phyloP scores from a whole-genome alignment of 306 rosid genomes.

The Hylodesmum podocarpum region DNA sequence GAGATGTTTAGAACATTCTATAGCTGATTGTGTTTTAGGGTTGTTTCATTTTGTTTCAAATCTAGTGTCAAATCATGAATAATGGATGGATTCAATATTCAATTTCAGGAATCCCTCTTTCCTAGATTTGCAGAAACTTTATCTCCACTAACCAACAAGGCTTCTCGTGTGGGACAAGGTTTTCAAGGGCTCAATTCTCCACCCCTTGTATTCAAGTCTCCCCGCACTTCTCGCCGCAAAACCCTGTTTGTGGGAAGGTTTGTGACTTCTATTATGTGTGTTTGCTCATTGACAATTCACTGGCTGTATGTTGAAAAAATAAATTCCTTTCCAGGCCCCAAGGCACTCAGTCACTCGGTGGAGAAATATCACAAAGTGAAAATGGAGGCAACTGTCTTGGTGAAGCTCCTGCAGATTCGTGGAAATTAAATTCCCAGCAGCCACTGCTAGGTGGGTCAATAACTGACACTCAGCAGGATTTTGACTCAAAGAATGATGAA shows the following conservation, averaged over 20 bases:
- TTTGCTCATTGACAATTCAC: background rate
- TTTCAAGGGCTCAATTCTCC: conserved; percentile 51
- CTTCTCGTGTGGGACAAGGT: conserved; percentile 32
- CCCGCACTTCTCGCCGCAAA: conserved; percentile 38
- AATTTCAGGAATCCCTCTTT: conserved; percentile 61
- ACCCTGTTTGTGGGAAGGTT: conserved; percentile 50
- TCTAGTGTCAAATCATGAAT: background rate
- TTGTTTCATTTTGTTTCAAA: background rate
- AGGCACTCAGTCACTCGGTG: conserved; percentile 27
- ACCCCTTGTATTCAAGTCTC: conserved; percentile 60
- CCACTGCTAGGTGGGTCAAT: conserved; percentile 24
- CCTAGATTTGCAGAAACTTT: conserved; percentile 39
- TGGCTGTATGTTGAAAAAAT: conserved; percentile 6
- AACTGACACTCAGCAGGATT: conserved; percentile 26
- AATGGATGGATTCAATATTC: background rate
- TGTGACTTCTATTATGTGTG: background rate
- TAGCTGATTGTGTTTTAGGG: background rate
- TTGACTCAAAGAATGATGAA: conserved; percentile 12
- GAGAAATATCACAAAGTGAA: conserved; percentile 27
- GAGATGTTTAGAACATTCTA: background rate
- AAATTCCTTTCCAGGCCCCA: conserved; percentile 47
- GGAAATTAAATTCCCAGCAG: conserved; percentile 18
- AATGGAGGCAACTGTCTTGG: conserved; percentile 23
- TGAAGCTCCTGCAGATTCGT: conserved; percentile 36
- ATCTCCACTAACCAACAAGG: conserved; percentile 50